Base-by-base conservation (phyloP, 2,329 filamentous ascomycete species). In the Fusarium vanettenii region DNA sequence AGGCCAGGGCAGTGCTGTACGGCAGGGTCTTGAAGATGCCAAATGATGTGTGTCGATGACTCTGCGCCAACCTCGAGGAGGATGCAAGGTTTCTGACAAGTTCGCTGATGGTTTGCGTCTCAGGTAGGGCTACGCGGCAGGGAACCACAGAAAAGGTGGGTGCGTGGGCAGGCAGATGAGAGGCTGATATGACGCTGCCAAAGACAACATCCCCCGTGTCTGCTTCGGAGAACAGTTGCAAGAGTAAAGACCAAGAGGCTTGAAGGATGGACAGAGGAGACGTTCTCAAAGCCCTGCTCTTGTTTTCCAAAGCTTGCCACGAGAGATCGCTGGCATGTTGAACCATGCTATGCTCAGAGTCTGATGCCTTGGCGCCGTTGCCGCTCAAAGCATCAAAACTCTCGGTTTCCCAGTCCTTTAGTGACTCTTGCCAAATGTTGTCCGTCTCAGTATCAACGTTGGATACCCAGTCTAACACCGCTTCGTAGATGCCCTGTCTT, bases 81-180 rank as follows among this genome's bases (percentile, higher is more conserved):
- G 6, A 1, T 8, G 55, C n/a, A 18, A 72, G 60, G 2, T 41
- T 27, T 0, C 2, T 22, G n/a, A 29, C 37, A 8, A 73, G 27
- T 7, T 57, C 29, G 2, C 16, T 18, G 9, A 64, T 11, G 2
- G 57, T 52, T 13, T 73, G 71, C 6, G 7, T 45, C 27, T 73
- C 70, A 0, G 70, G 61, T 0, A 73, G 11, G 3, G 27, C 43
- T 9, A 71, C 39, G 2, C 71, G 60, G 6, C 70, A 73, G 6
- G 70, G 70, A 0, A 71, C 70, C 0, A 73, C 71, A 2, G 71
- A 73, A 3, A 73, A 73, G 2, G 66, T 73, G 4, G 70, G 71
- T 1, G 66, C 70, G 3, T 73, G 70, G 0, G 60, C 18, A 3
- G 66, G 31, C 1, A 60, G 31, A 10, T 60, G 37, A 0, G 66